Base-by-base conservation (phyloP, 768 basidiomycete genomes). In the Termitomyces sp. region DNA sequence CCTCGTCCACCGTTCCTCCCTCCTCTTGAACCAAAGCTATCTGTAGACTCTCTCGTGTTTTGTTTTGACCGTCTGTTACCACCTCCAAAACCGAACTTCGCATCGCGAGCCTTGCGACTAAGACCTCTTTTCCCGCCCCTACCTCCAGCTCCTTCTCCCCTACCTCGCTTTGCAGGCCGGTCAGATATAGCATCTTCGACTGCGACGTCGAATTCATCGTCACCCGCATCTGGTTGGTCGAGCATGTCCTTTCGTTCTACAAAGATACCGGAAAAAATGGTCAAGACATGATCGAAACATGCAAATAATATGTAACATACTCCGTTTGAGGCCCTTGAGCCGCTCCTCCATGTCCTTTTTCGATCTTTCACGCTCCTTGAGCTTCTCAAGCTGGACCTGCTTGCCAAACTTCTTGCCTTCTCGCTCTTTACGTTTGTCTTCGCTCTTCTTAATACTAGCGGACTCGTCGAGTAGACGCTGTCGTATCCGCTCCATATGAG, bases 381-480 rank as follows among this genome's bases (percentile, higher is more conserved):
- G 78, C 72, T 94, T 94, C 77, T 98, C 95, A 37, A 91, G 73
- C 73, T 99, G 97, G 12, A 98, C 93, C 72, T 98, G 92, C 72
- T 98, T 99, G 26, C 96, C 96, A 67, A 92, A 97, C 78, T 98
- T 98, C 79, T 98, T 98, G 55, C 93, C 88, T 66, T 97, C 90
- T 47, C 97, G 81, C 71, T 98, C 92, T 65, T 87, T 88, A 62
- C 90, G 83, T 66, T 93, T 94, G 55, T 93, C 90, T 68, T 98
- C 96, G 58, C 88, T 82, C 71, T 90, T 91, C 71, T 97, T 94
- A 64, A 98, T 94, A 1, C 81, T 80, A 0, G 93, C 90, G 26
- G 78, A 75, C 71, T 98, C 97, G 72, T 98, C 91, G 28, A 98
- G 79, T 26, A 98, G 73, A 18, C 88, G 84, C 60, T 93, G 88